Percentiles rank a stretch among this genome's conserved stretches.
Conservation (phyloP, 2,329 filamentous ascomycete species). For the Colletotrichum tropicicola region DNA sequence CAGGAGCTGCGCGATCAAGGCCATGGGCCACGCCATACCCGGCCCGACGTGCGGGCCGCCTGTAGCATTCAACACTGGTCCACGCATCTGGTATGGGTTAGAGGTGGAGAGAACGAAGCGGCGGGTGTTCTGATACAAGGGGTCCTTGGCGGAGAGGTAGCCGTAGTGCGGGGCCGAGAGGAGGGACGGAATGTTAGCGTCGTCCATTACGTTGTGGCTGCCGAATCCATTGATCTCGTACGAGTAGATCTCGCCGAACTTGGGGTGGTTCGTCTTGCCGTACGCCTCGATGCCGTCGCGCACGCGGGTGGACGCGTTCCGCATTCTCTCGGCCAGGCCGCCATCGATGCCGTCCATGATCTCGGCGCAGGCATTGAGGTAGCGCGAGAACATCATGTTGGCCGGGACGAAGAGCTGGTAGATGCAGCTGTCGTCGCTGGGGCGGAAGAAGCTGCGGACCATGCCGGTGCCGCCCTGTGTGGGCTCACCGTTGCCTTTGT, state of each 20-base stretch:
- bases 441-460: constrained; percentile 87
- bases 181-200: constrained; percentile 70
- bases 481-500: constrained; percentile 82
- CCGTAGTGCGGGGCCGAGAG: constrained; percentile 69
- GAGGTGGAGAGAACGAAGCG: constrained; percentile 76
- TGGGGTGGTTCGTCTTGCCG: constrained; percentile 70
- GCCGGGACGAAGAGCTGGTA: constrained; percentile 89
- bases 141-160: constrained; percentile 65
- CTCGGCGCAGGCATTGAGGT: constrained; percentile 59
- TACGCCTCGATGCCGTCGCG: constrained; percentile 74
- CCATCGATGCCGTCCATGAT: constrained; percentile 54
- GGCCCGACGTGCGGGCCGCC: constrained; percentile 66
- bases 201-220: constrained; percentile 67
- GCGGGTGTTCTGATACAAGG: constrained; percentile 77
- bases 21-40: constrained; percentile 88
- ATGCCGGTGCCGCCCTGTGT: constrained; percentile 82
- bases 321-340: constrained; percentile 68
- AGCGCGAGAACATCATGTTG: constrained; percentile 84
- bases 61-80: constrained; percentile 59
- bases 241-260: constrained; percentile 72
- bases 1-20: constrained; percentile 79
- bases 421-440: constrained; percentile 87
- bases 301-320: constrained; percentile 63
- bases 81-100: constrained; percentile 77
- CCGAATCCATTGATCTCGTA: constrained; percentile 78